Evolutionary conservation across 192 early-diverging fungal genomes (phyloP), one percentile per base, ranked within the genome.

Genomic region (Coemansia sp.): DNA sequence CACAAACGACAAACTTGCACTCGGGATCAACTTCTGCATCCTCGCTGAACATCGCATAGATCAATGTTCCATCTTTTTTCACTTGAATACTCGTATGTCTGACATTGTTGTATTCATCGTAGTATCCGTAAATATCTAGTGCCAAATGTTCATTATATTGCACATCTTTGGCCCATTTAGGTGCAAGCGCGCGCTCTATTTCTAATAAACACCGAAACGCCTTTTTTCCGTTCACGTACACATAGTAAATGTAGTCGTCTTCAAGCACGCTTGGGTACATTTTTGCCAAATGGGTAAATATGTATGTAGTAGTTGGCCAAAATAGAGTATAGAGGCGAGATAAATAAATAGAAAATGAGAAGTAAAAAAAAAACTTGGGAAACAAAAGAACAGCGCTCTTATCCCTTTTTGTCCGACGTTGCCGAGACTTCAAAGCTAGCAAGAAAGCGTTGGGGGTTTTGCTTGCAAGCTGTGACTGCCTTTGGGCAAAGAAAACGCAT

Each of bases 311-410:
- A n/a, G n/a, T n/a, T n/a, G n/a, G n/a, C n/a, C n/a, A n/a, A n/a
- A n/a, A n/a, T n/a, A n/a, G n/a, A n/a, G n/a, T n/a, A n/a, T n/a
- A n/a, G n/a, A n/a, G n/a, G n/a, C n/a, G n/a, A n/a, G n/a, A n/a
- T n/a, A n/a, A n/a, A n/a, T n/a, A 41, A 41, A 17, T 15, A 41
- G 17, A 41, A 41, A 41, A n/a, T 59, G 17, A 49, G 6, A 22
- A 60, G 10, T 42, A 60, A 22, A 12, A 42, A 60, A 60, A 38
- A 60, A 17, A 41, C 2, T 60, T 15, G 37, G 10, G 59, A 60
- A 60, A 24, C 7, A 60, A 60, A 10, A 60, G n/a, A 19, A 7
- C 0, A 20, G 43, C n/a, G 32, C n/a, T n/a, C n/a, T n/a, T n/a
- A n/a, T n/a, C n/a, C n/a, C n/a, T n/a, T n/a, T n/a, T n/a, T n/a